Evolutionary conservation across 2,329 filamentous ascomycete species (phyloP), one percentile per base, ranked within the genome.

Genomic region (Septoria linicola): DNA sequence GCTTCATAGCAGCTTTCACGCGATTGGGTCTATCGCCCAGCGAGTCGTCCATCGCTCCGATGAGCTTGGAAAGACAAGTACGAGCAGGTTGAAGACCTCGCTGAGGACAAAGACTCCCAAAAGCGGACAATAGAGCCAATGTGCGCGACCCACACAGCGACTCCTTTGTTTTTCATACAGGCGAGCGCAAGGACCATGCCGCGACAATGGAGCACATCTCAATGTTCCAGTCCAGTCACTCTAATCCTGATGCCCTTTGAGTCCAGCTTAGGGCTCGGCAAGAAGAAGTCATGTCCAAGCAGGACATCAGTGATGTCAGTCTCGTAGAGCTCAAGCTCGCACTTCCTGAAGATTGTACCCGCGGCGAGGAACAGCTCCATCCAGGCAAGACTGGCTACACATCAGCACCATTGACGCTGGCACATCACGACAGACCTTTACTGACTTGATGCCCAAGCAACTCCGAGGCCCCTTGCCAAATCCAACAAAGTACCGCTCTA

Each of bases 401-500:
- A n/a, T 31, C 27, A 2, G 41, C 32, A 25, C 53, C 41, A 41
- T 27, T 47, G 3, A 14, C 34, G 13, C 41, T 34, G 11, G 43
- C 40, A n/a, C 21, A 30, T n/a, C 27, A 39, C 23, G 46, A 57
- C 4, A 40, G 31, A 13, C n/a, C n/a, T n/a, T n/a, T n/a, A 55
- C 55, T 46, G 50, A 58, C 41, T 64, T 51, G 31, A 57, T 54
- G 11, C 58, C 58, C 58, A 70, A 60, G 63, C 68, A 58, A 8
- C 49, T 53, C 25, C 70, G 60, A 11, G 66, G 59, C 3, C 69
- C 69, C 8, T 65, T 66, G 2, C 66, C 66, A 51, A 71, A 72
- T 0, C 70, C 58, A 10, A 73, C 65, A 34, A 72, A 63, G 39
- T 69, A 67, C 41, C 61, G 66, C 16, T 72, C 53, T 36, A 60